Conservation (phyloP, 768 basidiomycete species). For the Suillus cothurnatus region DNA sequence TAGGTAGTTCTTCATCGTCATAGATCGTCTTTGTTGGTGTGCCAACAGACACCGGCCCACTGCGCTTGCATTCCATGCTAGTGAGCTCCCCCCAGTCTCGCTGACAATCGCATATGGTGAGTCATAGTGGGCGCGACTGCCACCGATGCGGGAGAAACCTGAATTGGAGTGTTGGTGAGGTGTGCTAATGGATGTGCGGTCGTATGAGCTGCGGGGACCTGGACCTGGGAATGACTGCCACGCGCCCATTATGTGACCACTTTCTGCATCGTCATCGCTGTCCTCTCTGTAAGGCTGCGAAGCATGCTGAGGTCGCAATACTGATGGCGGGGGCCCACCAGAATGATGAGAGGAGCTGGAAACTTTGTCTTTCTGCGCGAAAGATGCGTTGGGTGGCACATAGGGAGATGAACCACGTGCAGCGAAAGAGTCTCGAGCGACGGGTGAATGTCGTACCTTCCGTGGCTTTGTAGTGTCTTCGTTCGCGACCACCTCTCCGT, state of each 20-base stretch:
- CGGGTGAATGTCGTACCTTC: conserved; percentile 21
- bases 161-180: conserved; percentile 39
- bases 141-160: conserved; percentile 88
- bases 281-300: conserved; percentile 76
- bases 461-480: conserved; percentile 24
- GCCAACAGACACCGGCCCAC: conserved; percentile 24
- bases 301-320: conserved; percentile 79
- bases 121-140: conserved; percentile 84
- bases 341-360: conserved; percentile 42
- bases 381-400: conserved; percentile 41
- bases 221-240: conserved; percentile 75
- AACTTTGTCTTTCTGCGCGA: conserved; percentile 30
- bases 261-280: conserved; percentile 68
- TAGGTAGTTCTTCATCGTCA: conserved; percentile 46
- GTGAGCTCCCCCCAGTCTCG: conserved; percentile 45
- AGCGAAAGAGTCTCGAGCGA: conserved; percentile 25
- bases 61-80: conserved; percentile 51
- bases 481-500: conserved; percentile 37
- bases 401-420: conserved; percentile 50
- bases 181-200: conserved; percentile 30
- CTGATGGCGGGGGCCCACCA: conserved; percentile 62
- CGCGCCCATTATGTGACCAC: conserved; percentile 91
- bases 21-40: conserved; percentile 27
- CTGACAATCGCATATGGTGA: conserved; percentile 84
- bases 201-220: conserved; percentile 23